Base-by-base conservation (phyloP, 129 eudicot genomes). In the Flaveria bidentis region DNA sequence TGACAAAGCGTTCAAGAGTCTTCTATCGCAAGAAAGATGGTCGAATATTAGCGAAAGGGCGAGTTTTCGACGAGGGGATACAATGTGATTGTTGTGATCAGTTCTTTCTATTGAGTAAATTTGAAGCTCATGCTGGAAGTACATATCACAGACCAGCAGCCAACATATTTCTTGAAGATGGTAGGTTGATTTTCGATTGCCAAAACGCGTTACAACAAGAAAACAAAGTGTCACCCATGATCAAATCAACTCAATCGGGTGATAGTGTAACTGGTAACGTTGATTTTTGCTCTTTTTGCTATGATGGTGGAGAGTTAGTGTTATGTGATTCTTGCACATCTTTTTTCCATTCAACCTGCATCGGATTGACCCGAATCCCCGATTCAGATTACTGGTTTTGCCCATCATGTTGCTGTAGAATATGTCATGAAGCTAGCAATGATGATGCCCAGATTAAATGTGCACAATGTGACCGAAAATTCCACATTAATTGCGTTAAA, bases 51-150 rank as follows among this genome's bases (percentile, higher is more conserved):
- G 79, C 74, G 10, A 81, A 78, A 81, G 97, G 97, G 8, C 46
- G 77, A 28, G 67, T 82, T 58, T 83, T 82, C 14, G 85, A 83
- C 36, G 86, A 84, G 11, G 96, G 97, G 50, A 91, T 91, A 26
- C 76, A 72, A 65, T 91, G 97, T 58, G 81, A 74, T 81, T 91
- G 97, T 33, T 91, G 97, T 71, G 80, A 71, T 6, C 25, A 36
- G 53, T 71, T 83, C 5, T 89, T 85, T 72, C 47, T 83, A 2
- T 66, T 88, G 51, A 79, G 85, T 51, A 82, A 81, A 28, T 94
- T 94, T 75, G 97, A 94, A 79, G 75, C 73, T 75, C 99, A 94
- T 83, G 99, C 90, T 18, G 92, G 92, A 17, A 91, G 93, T 66
- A 82, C 64, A 12, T 58, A 68, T 77, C 92, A 76, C 64, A 85